Base-by-base conservation (phyloP, 1,284 basidiomycete species). In the Tylopilus sp. region DNA sequence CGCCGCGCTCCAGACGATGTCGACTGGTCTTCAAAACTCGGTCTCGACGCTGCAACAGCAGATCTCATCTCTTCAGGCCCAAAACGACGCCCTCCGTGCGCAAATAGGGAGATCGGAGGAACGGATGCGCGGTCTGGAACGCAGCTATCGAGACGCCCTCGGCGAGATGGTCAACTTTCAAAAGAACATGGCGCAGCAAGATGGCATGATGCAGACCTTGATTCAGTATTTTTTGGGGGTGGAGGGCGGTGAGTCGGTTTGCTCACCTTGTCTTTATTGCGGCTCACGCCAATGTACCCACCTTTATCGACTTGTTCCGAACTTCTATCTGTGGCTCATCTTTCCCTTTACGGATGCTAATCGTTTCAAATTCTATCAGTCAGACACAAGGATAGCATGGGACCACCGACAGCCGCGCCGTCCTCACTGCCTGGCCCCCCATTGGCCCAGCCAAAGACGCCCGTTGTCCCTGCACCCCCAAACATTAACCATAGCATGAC, bases 141-240 rank as follows among this genome's bases (percentile, higher is more conserved):
- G 79, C 54, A 86, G 87, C 66, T 92, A 92, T 68, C 84, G 88
- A 68, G 84, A 80, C 56, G 84, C 92, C 36, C 81, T 92, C 25
- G 81, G 82, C 56, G 90, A 93, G 72, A 87, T 94, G 81, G 86
- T 90, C 60, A 83, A 83, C 48, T 90, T 92, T 66, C 91, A 93
- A 73, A 74, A 87, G 54, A 88, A 87, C 62, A 86, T 92, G 82
- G 87, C 88, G 29, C 86, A 90, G 71, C 92, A 94, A 75, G 91
- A 94, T 60, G 83, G 83, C 47, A 71, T 93, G 55, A 89, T 93
- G 83, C 88, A 92, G 72, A 84, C 83, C 60, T 71, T 94, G 57
- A 86, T 94, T 61, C 84, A 88, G 61, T 90, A 91, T 69, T 88
- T 91, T 68, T 76, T 92, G 64, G 84, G 86, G 62, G 76, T 82